Percentiles rank a stretch among this genome's conserved stretches.
These are phyloP conservation scores for Corymbia calophylla DNA, from an alignment of 441 rosid genomes.

Conservation along the genomic window DNA sequence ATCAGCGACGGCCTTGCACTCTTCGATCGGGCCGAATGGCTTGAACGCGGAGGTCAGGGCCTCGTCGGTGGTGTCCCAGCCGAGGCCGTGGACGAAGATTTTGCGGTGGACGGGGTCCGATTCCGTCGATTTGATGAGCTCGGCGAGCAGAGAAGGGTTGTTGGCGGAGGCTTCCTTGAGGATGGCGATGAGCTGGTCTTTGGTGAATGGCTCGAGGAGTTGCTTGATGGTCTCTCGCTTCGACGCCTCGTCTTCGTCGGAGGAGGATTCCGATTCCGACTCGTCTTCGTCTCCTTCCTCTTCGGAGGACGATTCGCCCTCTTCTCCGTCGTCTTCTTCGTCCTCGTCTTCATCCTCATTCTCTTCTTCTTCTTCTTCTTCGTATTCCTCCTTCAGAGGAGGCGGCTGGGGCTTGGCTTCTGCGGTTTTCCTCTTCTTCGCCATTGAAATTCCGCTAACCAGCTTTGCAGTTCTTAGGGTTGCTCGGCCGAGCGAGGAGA, in stretches of 20 bases:
- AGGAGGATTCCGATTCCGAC: background rate
- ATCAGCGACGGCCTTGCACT: conserved; percentile 41
- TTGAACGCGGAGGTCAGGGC: conserved; percentile 23
- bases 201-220: conserved; percentile 35
- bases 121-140: conserved; percentile 18
- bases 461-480: background rate
- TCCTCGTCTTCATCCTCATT: background rate
- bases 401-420: background rate
- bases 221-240: conserved; percentile 20
- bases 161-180: conserved; percentile 19
- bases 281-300: conserved; percentile 5
- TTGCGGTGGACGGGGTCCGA: conserved; percentile 42
- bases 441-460: background rate
- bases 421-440: background rate
- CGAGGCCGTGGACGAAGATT: conserved; percentile 46
- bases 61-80: conserved; percentile 35
- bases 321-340: conserved; percentile 5
- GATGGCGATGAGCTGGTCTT: conserved; percentile 20
- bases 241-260: background rate
- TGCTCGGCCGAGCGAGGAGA: background rate
- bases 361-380: background rate
- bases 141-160: background rate
- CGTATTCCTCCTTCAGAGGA: background rate
- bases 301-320: background rate
- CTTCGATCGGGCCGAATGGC: conserved; percentile 39